Percentiles rank a stretch among this genome's conserved stretches.
phyloP scores from a whole-genome alignment of 768 basidiomycete species.

The Trametes punicea region DNA sequence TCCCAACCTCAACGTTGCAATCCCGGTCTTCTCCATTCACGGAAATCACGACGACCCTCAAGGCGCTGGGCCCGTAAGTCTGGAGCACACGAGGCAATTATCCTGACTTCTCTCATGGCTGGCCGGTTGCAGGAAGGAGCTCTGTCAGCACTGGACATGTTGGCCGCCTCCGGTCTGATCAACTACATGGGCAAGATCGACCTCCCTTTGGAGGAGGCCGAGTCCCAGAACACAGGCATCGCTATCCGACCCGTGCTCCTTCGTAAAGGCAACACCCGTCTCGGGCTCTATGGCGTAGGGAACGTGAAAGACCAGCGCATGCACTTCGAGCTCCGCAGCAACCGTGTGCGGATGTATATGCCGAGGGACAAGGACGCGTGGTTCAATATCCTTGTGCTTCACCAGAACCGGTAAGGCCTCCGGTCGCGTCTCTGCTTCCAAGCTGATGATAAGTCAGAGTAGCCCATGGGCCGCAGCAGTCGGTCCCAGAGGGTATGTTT shows the following conservation, averaged over 20 bases:
- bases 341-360: slow-evolving; percentile 95
- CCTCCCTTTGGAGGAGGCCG: slow-evolving; percentile 68
- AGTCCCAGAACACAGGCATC: slow-evolving; percentile 69
- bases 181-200: slow-evolving; percentile 99
- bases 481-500: slow-evolving; percentile 95
- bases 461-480: slow-evolving; percentile 91
- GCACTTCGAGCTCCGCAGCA: slow-evolving; percentile 93
- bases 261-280: slow-evolving; percentile 76
- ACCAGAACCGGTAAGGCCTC: slow-evolving; percentile 84
- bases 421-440: neutral
- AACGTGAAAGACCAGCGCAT: slow-evolving; percentile 96
- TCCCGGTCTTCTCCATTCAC: slow-evolving; percentile 99
- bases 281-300: slow-evolving; percentile 95
- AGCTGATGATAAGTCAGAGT: slow-evolving; percentile 50
- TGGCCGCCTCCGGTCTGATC: slow-evolving; percentile 89
- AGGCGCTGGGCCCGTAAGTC: slow-evolving; percentile 82
- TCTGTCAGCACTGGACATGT: slow-evolving; percentile 89
- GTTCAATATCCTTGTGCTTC: slow-evolving; percentile 92
- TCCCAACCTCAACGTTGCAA: slow-evolving; percentile 87
- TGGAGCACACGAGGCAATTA: neutral
- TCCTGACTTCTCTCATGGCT: neutral
- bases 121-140: slow-evolving; percentile 73
- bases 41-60: slow-evolving; percentile 99
- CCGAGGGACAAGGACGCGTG: slow-evolving; percentile 86
- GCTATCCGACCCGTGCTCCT: slow-evolving; percentile 88